Evolutionary conservation across 352 stramenopile genomes (phyloP).

Genomic region (Pythium chondricola): DNA sequence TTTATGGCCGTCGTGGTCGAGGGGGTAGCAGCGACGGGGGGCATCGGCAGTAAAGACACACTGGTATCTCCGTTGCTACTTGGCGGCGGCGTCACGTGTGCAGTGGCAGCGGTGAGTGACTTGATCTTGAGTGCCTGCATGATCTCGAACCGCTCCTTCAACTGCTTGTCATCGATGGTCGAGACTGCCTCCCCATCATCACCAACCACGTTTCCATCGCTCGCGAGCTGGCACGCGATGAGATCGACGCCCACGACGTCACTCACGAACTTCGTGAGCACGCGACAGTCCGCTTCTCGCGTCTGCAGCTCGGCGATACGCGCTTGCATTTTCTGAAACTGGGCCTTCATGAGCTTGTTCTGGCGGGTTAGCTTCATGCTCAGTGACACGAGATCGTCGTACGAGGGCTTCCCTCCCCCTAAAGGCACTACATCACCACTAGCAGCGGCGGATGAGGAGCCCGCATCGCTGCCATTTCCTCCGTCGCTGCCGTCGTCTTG

Average conservation of each 20-base stretch:
- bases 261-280: constrained; percentile 50
- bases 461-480: neutral
- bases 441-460: constrained; percentile 1
- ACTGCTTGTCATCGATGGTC: constrained; percentile 36
- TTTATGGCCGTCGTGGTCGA: no score
- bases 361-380: constrained; percentile 87
- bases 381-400: constrained; percentile 75
- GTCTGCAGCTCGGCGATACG: constrained; percentile 29
- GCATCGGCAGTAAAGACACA: constrained; percentile 38
- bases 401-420: constrained; percentile 28
- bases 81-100: constrained; percentile 10
- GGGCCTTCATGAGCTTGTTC: constrained; percentile 83
- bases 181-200: constrained; percentile 6
- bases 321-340: constrained; percentile 74
- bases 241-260: constrained; percentile 70
- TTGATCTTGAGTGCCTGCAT: constrained; percentile 35
- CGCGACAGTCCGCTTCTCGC: constrained; percentile 37
- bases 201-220: constrained; percentile 4
- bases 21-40: constrained; percentile 15
- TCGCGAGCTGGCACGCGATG: constrained; percentile 31
- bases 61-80: constrained; percentile 16
- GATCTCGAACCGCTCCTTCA: constrained; percentile 48
- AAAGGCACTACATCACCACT: no score
- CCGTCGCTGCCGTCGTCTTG: constrained; percentile 10
- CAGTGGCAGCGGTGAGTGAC: constrained; percentile 24